Percentiles rank a stretch among this genome's conserved stretches.
Conservation (phyloP, 768 basidiomycete genomes). For the Agaricus blazei region DNA sequence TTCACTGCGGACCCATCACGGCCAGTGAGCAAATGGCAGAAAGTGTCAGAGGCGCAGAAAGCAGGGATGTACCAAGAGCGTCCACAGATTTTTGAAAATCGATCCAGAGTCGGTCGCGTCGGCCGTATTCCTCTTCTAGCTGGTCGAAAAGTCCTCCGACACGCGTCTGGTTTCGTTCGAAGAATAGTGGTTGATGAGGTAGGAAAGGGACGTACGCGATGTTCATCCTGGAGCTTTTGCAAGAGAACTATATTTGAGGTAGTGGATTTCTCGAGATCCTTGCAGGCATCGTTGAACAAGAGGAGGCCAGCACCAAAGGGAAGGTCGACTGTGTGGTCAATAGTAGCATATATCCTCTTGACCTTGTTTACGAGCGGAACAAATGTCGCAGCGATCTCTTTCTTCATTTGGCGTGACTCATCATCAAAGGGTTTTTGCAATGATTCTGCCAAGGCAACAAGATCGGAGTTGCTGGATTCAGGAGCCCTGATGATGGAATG, state of each 20-base stretch:
- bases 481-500: slow-evolving; percentile 17
- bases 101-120: slow-evolving; percentile 47
- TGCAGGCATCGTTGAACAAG: slow-evolving; percentile 51
- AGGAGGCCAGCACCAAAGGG: slow-evolving; percentile 39
- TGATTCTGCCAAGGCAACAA: slow-evolving; percentile 32
- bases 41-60: background rate
- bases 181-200: background rate
- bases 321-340: slow-evolving; percentile 34
- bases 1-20: slow-evolving; percentile 30
- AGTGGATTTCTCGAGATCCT: slow-evolving; percentile 36
- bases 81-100: slow-evolving; percentile 39
- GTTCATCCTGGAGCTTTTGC: slow-evolving; percentile 32
- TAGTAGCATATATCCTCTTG: slow-evolving; percentile 29
- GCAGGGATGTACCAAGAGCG: slow-evolving; percentile 36
- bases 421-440: slow-evolving; percentile 37
- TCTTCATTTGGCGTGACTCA: slow-evolving; percentile 31
- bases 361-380: slow-evolving; percentile 47
- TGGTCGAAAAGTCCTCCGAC: slow-evolving; percentile 36
- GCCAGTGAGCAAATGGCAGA: slow-evolving; percentile 1
- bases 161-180: slow-evolving; percentile 29
- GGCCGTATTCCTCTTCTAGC: slow-evolving; percentile 43
- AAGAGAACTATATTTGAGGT: slow-evolving; percentile 38
- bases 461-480: slow-evolving; percentile 23
- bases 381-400: slow-evolving; percentile 36
- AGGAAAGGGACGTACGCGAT: slow-evolving; percentile 32